phyloP scores from a whole-genome alignment of 148 eudicot genomes.

The Arbutus unedo region DNA sequence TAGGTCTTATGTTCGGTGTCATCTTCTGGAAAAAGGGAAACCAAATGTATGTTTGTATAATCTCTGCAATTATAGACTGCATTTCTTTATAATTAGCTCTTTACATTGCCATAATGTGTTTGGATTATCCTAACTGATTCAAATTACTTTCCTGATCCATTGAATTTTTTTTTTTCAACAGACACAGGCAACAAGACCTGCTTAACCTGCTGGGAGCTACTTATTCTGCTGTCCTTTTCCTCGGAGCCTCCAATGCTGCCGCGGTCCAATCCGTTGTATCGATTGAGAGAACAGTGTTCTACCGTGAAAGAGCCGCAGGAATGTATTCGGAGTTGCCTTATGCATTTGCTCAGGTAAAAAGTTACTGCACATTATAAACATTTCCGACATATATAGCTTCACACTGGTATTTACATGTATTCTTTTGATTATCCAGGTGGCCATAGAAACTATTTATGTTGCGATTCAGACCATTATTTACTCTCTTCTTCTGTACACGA shows the following conservation, averaged over 20 bases:
- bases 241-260: slow-evolving; percentile 44
- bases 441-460: slow-evolving; percentile 36
- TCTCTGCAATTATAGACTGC: neutral
- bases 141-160: neutral
- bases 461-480: slow-evolving; percentile 38
- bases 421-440: slow-evolving; percentile 12
- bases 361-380: neutral
- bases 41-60: slow-evolving; percentile 26
- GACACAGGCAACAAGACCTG: slow-evolving; percentile 43
- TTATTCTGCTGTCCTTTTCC: slow-evolving; percentile 41
- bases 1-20: slow-evolving; percentile 46
- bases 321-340: slow-evolving; percentile 53
- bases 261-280: slow-evolving; percentile 42
- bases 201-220: slow-evolving; percentile 44
- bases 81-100: neutral
- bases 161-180: slow-evolving; percentile 12
- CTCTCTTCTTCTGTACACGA: slow-evolving; percentile 35
- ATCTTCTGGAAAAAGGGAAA: slow-evolving; percentile 50
- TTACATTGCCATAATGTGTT: neutral
- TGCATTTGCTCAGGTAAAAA: slow-evolving; percentile 48
- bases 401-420: neutral
- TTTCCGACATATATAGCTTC: neutral
- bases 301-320: slow-evolving; percentile 55
- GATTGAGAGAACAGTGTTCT: slow-evolving; percentile 50
- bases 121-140: neutral